Evolutionary conservation across 2,329 filamentous ascomycete genomes (phyloP).

Genomic region (Cladosporium oxysporum): DNA sequence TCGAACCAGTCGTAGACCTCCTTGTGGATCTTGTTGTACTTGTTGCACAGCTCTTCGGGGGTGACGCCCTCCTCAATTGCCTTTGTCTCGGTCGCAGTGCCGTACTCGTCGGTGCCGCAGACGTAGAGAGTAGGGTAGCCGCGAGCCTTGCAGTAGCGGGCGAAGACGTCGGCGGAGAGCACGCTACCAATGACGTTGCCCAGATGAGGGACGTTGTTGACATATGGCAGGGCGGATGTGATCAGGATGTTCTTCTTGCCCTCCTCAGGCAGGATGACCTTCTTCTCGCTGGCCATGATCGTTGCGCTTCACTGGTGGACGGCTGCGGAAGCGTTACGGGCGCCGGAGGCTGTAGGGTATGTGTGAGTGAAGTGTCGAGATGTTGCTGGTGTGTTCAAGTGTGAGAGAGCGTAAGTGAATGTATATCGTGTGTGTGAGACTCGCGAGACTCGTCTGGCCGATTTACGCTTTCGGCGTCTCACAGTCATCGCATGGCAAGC

Average conservation of each 20-base stretch:
- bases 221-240: slow-evolving; percentile 87
- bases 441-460: not conserved
- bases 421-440: not conserved
- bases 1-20: slow-evolving; percentile 96
- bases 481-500: not conserved
- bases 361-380: not conserved
- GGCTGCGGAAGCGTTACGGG: not conserved
- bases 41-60: slow-evolving; percentile 82
- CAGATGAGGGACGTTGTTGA: slow-evolving; percentile 71
- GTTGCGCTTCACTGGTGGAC: not conserved
- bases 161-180: slow-evolving; percentile 79
- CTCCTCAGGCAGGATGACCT: slow-evolving; percentile 49
- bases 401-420: not conserved
- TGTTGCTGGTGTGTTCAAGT: not conserved
- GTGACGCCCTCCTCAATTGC: slow-evolving; percentile 84
- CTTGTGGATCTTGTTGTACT: slow-evolving; percentile 88
- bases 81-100: slow-evolving; percentile 94
- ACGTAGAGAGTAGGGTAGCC: slow-evolving; percentile 79
- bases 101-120: slow-evolving; percentile 92
- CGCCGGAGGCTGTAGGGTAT: not conserved
- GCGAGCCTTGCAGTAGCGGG: slow-evolving; percentile 73
- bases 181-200: slow-evolving; percentile 86
- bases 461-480: not conserved
- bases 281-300: slow-evolving; percentile 16
- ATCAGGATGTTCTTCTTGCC: slow-evolving; percentile 83